Base-by-base conservation (phyloP, 2,329 filamentous ascomycete genomes). In the Alternaria burnsii region DNA sequence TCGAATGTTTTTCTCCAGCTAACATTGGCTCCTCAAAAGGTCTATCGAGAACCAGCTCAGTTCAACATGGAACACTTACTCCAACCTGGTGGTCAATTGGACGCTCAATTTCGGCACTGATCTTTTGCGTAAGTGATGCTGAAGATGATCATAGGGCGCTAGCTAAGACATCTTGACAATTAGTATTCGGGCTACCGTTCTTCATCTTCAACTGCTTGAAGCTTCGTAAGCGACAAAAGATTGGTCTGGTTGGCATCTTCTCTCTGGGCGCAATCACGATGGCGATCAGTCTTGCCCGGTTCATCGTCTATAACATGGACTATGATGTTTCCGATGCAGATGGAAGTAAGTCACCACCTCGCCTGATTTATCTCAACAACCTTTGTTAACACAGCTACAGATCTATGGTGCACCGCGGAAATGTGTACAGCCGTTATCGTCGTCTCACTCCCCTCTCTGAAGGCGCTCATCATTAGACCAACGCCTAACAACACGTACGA, bases 321-420 rank as follows among this genome's bases (percentile, higher is more conserved):
- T 70, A 64, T 26, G 46, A 46, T n/a, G 26, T 71, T 28, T 52
- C 67, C 7, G 66, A 71, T 24, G 62, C 67, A 42, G 59, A 62
- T 34, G 70, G 68, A 30, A 66, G 68, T 72, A 61, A 38, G 67
- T 59, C 22, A 16, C 7, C 12, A 14, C 14, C 16, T 32, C 9
- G 30, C 6, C 40, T 20, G 8, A 22, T 7, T 14, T 14, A 20
- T 16, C 10, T 28, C 10, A 11, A 10, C 6, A 5, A 24, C 5
- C 11, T 16, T 32, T 14, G 12, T 43, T 61, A 43, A 61, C 34
- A 56, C 51, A 12, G 30, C n/a, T 16, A 11, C 34, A 71, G 69
- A 70, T 42, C 50, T 65, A 8, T 70, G 67, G 67, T 70, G 65
- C 28, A 70, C 68, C 20, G 68, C 68, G 24, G 68, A 71, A 46